These are phyloP conservation scores for Arthrinium phaeospermum DNA, from an alignment of 2,329 filamentous ascomycete species.

Conservation along the genomic window DNA sequence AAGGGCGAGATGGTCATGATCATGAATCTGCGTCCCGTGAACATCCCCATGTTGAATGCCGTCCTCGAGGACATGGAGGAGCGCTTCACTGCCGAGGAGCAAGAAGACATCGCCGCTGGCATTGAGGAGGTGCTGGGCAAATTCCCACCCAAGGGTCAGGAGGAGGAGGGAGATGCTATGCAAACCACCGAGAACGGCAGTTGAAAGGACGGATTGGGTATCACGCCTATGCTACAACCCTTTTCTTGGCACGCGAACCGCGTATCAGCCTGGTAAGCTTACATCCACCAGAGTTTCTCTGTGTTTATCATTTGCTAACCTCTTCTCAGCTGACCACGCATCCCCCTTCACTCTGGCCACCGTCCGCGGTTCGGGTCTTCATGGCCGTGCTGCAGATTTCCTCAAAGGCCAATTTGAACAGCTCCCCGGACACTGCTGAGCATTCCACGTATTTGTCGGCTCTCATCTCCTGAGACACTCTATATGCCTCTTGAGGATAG, in stretches of 20 bases:
- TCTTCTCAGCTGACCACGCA: conserved; percentile 16
- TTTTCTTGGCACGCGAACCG: not conserved
- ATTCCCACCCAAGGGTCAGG: conserved; percentile 45
- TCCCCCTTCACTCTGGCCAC: conserved; percentile 61
- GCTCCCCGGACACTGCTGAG: conserved; percentile 64
- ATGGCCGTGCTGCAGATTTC: conserved; percentile 64
- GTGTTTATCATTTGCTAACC: not conserved
- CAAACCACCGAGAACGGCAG: conserved; percentile 37
- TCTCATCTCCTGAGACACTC: conserved; percentile 61
- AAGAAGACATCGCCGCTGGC: conserved; percentile 61
- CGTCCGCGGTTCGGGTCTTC: conserved; percentile 49
- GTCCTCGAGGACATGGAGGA: conserved; percentile 69
- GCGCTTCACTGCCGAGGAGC: conserved; percentile 64
- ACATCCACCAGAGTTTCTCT: not conserved
- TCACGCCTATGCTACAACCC: not conserved
- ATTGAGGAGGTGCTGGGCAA: conserved; percentile 64
- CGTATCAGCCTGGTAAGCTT: not conserved
- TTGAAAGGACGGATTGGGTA: conserved; percentile 8
- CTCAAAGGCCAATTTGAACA: conserved; percentile 62
- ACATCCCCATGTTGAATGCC: conserved; percentile 62
- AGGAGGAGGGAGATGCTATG: conserved; percentile 44
- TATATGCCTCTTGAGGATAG: conserved; percentile 65
- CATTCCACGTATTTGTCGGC: conserved; percentile 70
- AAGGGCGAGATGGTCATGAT: conserved; percentile 75
- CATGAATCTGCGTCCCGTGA: conserved; percentile 67